phyloP scores from a whole-genome alignment of 768 basidiomycete species.

The Ramaria sp. region DNA sequence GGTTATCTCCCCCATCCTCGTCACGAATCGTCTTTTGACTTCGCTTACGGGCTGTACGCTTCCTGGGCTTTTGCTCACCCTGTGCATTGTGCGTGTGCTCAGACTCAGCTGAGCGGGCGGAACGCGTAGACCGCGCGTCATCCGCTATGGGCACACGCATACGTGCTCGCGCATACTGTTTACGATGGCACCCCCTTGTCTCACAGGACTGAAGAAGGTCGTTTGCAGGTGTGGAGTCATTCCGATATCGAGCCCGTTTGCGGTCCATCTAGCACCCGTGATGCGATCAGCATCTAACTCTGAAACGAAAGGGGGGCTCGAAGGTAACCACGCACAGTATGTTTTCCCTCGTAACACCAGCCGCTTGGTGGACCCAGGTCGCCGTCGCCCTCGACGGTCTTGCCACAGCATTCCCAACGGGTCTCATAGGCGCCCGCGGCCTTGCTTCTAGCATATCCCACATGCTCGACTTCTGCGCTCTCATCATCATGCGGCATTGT shows the following conservation, averaged over 20 bases:
- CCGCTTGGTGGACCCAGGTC: conserved; percentile 79
- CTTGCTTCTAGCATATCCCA: conserved; percentile 24
- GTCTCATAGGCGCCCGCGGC: conserved; percentile 34
- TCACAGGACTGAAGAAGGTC: conserved; percentile 62
- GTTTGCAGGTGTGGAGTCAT: conserved; percentile 53
- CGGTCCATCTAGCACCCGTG: conserved; percentile 41
- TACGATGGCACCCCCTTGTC: conserved; percentile 42
- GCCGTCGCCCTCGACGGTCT: conserved; percentile 63
- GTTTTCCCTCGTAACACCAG: conserved; percentile 79
- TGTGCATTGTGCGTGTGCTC: not conserved
- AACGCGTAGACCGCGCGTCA: conserved; percentile 5
- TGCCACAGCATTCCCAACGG: conserved; percentile 64
- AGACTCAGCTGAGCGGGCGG: not conserved
- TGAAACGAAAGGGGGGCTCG: not conserved
- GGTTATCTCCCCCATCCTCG: not conserved
- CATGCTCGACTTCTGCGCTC: conserved; percentile 61
- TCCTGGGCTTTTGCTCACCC: not conserved
- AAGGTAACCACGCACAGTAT: conserved; percentile 42
- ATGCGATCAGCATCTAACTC: not conserved
- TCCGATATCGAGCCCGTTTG: conserved; percentile 70
- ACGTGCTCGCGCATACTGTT: not conserved
- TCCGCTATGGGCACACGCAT: not conserved
- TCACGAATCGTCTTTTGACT: not conserved
- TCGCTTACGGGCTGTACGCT: not conserved
- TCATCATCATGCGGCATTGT: conserved; percentile 72